A percentile compares a stretch with the other conserved stretches of the same genome.
phyloP scores from a whole-genome alignment of 306 rosid genomes.

The Quercus robur region DNA sequence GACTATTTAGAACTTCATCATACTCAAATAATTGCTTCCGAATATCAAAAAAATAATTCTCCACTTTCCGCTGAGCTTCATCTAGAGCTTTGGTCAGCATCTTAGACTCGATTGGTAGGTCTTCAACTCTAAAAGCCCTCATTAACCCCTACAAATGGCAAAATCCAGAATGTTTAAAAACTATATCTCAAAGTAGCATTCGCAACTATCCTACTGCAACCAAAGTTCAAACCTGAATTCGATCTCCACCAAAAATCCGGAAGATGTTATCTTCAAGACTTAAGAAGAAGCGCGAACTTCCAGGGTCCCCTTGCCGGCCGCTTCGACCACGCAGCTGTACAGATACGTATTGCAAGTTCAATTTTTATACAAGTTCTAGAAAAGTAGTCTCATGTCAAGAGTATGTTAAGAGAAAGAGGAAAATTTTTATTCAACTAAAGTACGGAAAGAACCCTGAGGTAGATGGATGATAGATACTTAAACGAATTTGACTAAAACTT shows the following conservation, averaged over 20 bases:
- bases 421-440: constrained; percentile 1
- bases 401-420: constrained; percentile 10
- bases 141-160: constrained; percentile 73
- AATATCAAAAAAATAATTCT: constrained; percentile 92
- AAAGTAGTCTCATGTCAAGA: constrained; percentile 6
- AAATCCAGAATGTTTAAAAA: constrained; percentile 6
- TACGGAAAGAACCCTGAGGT: not conserved
- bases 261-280: constrained; percentile 98
- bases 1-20: constrained; percentile 95
- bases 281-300: constrained; percentile 93
- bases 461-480: not conserved
- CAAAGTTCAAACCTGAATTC: constrained; percentile 69
- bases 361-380: constrained; percentile 14
- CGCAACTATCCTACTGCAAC: constrained; percentile 17
- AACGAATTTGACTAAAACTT: constrained; percentile 12
- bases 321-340: constrained; percentile 90
- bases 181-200: constrained; percentile 19
- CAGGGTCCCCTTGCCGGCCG: constrained; percentile 97
- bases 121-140: constrained; percentile 97
- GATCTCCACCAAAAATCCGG: constrained; percentile 93
- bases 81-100: constrained; percentile 98
- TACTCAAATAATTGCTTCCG: constrained; percentile 94
- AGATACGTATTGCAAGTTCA: constrained; percentile 20
- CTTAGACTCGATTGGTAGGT: constrained; percentile 93
- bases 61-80: constrained; percentile 98